These are phyloP conservation scores for Amylostereum areolatum DNA, from an alignment of 1,284 basidiomycete genomes.

Conservation along the genomic window DNA sequence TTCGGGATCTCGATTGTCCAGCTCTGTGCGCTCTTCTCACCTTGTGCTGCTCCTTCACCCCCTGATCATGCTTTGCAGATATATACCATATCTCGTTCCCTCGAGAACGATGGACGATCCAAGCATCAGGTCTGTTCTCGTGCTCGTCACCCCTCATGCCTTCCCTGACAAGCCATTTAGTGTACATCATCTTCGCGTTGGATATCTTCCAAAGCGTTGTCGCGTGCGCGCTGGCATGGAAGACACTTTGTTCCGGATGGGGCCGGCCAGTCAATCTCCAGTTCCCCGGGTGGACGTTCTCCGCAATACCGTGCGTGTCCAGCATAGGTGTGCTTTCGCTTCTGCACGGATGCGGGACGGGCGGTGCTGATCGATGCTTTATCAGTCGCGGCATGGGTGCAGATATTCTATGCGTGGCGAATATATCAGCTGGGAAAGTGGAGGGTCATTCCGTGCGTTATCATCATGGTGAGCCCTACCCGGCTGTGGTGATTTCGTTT, in stretches of 20 bases:
- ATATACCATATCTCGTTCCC: slow-evolving; percentile 10
- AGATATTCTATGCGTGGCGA: slow-evolving; percentile 11
- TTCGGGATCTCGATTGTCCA: slow-evolving; percentile 12
- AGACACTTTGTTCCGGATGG: not conserved
- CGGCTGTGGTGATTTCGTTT: not conserved
- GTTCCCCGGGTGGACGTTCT: not conserved
- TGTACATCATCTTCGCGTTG: slow-evolving; percentile 7
- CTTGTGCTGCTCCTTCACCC: not conserved
- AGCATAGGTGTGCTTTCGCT: not conserved
- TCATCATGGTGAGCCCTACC: slow-evolving; percentile 2
- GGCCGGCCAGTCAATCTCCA: not conserved
- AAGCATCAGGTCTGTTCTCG: not conserved
- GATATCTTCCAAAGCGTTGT: slow-evolving; percentile 10
- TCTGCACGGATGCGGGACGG: not conserved
- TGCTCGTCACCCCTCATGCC: not conserved
- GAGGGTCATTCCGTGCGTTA: slow-evolving; percentile 4
- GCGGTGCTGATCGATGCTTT: not conserved
- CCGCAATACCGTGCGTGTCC: not conserved
- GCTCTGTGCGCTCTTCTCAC: slow-evolving; percentile 4
- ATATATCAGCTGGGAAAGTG: slow-evolving; percentile 8
- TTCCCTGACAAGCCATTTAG: not conserved
- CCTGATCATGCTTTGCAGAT: slow-evolving; percentile 1
- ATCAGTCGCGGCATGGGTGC: slow-evolving; percentile 10
- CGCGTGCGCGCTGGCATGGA: not conserved
- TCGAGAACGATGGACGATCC: slow-evolving; percentile 4